phyloP scores from a whole-genome alignment of 306 rosid genomes.

The Abrus precatorius region DNA sequence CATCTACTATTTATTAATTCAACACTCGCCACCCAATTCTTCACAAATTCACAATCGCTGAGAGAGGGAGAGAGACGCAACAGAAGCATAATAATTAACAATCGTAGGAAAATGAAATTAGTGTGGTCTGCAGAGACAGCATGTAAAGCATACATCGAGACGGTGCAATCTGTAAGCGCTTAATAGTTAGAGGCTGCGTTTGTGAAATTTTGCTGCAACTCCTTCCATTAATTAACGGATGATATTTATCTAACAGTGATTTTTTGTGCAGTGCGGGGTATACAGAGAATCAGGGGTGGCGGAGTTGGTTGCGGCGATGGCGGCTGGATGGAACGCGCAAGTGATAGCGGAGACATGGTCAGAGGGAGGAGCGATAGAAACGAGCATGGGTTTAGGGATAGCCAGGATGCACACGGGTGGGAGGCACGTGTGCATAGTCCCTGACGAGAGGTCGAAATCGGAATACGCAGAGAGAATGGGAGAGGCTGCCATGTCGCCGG shows the following conservation, averaged over 20 bases:
- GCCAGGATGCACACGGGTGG: slow-evolving; percentile 78
- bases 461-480: slow-evolving; percentile 61
- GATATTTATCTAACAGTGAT: too few relatives aligned
- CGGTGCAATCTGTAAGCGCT: slow-evolving; percentile 80
- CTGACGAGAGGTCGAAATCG: slow-evolving; percentile 66
- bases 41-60: slow-evolving; percentile 17
- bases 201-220: too few relatives aligned
- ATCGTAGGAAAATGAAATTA: slow-evolving; percentile 66
- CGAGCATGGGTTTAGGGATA: slow-evolving; percentile 75
- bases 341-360: slow-evolving; percentile 91
- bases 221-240: background rate
- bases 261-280: slow-evolving; percentile 60
- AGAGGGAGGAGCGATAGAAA: slow-evolving; percentile 71
- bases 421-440: slow-evolving; percentile 83
- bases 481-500: slow-evolving; percentile 52
- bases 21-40: background rate
- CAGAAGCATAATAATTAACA: background rate
- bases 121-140: slow-evolving; percentile 94
- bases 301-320: slow-evolving; percentile 90
- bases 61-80: background rate
- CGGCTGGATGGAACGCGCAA: slow-evolving; percentile 92
- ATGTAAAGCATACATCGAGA: slow-evolving; percentile 88
- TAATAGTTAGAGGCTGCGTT: too few relatives aligned
- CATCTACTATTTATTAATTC: background rate
- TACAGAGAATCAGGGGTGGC: slow-evolving; percentile 75